phyloP scores from a whole-genome alignment of 2,329 filamentous ascomycete genomes.

The Cytospora piceicola region DNA sequence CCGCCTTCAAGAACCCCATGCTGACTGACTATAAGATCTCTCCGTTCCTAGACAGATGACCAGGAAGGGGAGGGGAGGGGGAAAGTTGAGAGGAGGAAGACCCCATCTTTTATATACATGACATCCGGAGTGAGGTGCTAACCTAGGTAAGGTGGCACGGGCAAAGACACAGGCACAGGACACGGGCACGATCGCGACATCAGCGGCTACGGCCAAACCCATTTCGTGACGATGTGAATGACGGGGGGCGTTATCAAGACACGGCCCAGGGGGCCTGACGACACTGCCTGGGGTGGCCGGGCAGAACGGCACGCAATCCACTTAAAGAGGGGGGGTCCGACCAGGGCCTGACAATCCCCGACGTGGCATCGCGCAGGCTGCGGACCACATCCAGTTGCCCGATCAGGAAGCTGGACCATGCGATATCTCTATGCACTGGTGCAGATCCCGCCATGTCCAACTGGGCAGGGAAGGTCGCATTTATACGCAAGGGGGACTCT shows the following conservation, averaged over 20 bases:
- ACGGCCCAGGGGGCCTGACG: background rate
- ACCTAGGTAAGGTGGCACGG: background rate
- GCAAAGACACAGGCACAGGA: too few species aligned
- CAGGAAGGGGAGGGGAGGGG: constrained; percentile 3
- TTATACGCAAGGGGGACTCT: background rate
- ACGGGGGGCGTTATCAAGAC: background rate
- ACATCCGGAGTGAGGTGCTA: background rate
- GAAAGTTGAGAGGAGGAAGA: too few species aligned
- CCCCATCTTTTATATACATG: background rate
- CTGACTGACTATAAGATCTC: background rate
- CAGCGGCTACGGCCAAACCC: background rate
- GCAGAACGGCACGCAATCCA: background rate
- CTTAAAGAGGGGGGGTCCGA: background rate
- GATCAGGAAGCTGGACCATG: constrained; percentile 4
- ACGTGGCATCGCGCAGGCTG: constrained; percentile 11
- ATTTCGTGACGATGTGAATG: background rate
- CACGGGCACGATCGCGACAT: background rate
- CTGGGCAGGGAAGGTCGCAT: background rate
- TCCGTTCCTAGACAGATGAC: constrained; percentile 5
- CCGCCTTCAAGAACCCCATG: constrained; percentile 22
- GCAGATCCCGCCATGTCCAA: background rate
- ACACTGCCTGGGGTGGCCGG: background rate
- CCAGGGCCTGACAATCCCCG: background rate
- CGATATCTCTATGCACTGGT: background rate
- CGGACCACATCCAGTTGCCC: constrained; percentile 4